Base-by-base conservation (phyloP, 2,329 filamentous ascomycete genomes). In the Emergomyces orientalis region DNA sequence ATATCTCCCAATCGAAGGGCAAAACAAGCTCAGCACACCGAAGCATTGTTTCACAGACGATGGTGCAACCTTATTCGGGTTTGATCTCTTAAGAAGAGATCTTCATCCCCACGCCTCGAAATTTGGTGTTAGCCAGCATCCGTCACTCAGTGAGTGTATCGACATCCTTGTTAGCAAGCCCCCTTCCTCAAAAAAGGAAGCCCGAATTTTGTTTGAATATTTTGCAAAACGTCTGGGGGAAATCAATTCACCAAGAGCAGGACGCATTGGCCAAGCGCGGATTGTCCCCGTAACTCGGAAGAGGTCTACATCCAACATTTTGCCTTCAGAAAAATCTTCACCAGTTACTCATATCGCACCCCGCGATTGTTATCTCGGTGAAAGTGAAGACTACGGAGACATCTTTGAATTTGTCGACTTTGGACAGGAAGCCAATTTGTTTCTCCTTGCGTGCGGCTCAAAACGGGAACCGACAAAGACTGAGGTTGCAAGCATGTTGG, bases 351-450 rank as follows among this genome's bases (percentile, higher is more conserved):
- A 86, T 68, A 81, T 91, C 54, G 81, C 84, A 19, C 93, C 94
- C 5, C 83, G 82, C 55, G 81, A 86, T 49, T 91, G 88, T 66
- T 99, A 96, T 73, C 81, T 99, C 1, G 94, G 94, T 9, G 80
- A 83, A 41, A 80, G 82, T 60, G 79, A 84, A 62, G 82, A 87
- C 67, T 99, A 95, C 70, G 88, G 86, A 13, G 89, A 96, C 39
- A 95, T 99, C 39, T 96, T 99, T 68, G 91, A 97, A 72, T 99
- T 97, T 75, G 92, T 97, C 17, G 90, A 97, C 72, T 99, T 97
- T 77, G 91, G 93, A 0, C 78, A 82, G 41, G 87, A 93, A 71
- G 93, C 90, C 1, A 97, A 97, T 70, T 81, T 88, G 0, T 99
- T 99, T 70, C 78, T 99, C 22, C 84, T 91, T 69, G 89, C 90